Evolutionary conservation across 2,329 filamentous ascomycete genomes (phyloP).

Genomic region (Hypoxylon sp.): DNA sequence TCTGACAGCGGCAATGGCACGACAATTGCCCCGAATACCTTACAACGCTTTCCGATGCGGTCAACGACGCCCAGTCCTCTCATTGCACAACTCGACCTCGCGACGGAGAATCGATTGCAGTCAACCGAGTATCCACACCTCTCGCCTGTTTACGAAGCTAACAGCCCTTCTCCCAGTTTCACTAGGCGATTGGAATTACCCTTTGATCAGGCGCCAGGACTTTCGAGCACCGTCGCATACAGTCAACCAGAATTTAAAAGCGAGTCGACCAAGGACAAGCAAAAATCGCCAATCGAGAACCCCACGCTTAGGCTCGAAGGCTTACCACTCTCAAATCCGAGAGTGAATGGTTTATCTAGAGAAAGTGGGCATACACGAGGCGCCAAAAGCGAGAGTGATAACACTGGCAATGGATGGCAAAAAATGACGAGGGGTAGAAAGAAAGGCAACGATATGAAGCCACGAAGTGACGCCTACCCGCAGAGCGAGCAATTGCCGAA

Average conservation of each 20-base stretch:
- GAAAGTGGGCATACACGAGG: conserved; percentile 69
- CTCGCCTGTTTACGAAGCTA: conserved; percentile 81
- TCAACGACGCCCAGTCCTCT: conserved; percentile 63
- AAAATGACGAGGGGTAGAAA: conserved; percentile 70
- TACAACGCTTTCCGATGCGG: conserved; percentile 56
- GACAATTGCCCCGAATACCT: conserved; percentile 27
- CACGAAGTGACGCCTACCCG: conserved; percentile 58
- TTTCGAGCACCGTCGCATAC: conserved; percentile 28
- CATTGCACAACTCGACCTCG: conserved; percentile 71
- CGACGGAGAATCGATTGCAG: conserved; percentile 62
- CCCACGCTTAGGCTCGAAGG: conserved; percentile 46
- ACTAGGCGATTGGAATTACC: conserved; percentile 67
- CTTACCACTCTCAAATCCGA: conserved; percentile 49
- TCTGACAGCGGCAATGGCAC: conserved; percentile 39
- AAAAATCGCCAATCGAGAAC: conserved; percentile 49
- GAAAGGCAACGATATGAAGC: conserved; percentile 66
- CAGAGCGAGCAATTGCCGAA: conserved; percentile 70
- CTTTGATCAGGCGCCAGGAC: conserved; percentile 46
- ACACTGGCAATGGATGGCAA: conserved; percentile 68
- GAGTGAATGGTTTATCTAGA: conserved; percentile 59
- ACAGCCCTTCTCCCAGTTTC: conserved; percentile 78
- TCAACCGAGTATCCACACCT: conserved; percentile 67
- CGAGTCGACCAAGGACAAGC: conserved; percentile 50
- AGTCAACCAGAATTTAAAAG: conserved; percentile 43
- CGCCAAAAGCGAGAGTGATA: conserved; percentile 68